phyloP scores from a whole-genome alignment of 768 basidiomycete genomes.

The Phanerodontia chrysosporium region DNA sequence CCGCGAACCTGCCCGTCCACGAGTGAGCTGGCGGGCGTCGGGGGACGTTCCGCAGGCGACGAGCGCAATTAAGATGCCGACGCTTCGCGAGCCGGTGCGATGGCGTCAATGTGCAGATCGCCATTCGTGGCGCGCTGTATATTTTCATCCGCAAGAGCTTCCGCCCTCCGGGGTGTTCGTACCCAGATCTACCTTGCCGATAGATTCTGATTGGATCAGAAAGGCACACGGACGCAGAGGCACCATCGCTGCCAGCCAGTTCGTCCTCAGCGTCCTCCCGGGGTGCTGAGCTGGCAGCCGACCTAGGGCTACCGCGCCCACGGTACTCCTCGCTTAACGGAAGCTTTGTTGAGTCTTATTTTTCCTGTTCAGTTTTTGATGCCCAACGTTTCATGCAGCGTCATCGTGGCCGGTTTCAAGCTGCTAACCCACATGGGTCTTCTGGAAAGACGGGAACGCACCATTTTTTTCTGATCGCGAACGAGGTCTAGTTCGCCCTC shows the following conservation, averaged over 20 bases:
- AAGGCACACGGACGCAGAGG: neutral
- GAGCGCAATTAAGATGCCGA: neutral
- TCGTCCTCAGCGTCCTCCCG: neutral
- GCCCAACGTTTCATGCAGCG: neutral
- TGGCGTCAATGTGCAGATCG: neutral
- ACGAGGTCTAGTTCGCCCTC: neutral
- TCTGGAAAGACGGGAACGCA: neutral
- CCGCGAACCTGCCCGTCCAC: neutral
- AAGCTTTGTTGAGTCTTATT: neutral
- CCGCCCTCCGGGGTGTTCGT: neutral
- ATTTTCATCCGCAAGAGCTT: neutral
- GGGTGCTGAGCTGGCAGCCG: neutral
- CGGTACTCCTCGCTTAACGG: neutral
- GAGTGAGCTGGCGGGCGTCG: neutral
- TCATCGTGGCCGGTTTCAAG: neutral
- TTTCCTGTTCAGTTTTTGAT: neutral
- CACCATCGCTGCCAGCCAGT: neutral
- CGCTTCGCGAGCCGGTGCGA: neutral
- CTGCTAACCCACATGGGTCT: neutral
- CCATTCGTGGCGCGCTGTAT: neutral
- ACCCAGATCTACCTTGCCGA: neutral
- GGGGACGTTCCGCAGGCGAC: neutral
- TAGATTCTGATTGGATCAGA: neutral
- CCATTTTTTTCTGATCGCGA: neutral
- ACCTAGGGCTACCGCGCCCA: neutral